Percentiles rank a stretch among this genome's conserved stretches.
phyloP scores from a whole-genome alignment of 2,329 filamentous ascomycete species.

The Plenodomus biglobosus region DNA sequence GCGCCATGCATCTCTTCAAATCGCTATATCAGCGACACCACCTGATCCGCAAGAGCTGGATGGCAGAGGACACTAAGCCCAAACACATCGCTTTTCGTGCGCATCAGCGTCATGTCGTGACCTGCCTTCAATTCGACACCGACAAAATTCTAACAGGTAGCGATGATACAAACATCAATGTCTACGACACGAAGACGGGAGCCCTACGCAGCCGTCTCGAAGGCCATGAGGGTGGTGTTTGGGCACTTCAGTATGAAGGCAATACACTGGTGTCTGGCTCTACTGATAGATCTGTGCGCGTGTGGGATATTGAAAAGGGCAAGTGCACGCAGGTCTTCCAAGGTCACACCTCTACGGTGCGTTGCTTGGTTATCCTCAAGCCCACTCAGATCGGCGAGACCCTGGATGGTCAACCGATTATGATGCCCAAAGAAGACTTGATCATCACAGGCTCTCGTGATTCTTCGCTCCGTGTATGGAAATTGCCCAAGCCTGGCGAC shows the following conservation, averaged over 20 bases:
- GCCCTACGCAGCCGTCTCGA: constrained; percentile 79
- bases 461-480: constrained; percentile 92
- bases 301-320: constrained; percentile 96
- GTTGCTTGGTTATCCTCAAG: constrained; percentile 92
- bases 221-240: constrained; percentile 95
- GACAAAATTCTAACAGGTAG: constrained; percentile 98
- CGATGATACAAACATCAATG: constrained; percentile 95
- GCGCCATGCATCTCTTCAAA: constrained; percentile 90
- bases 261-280: constrained; percentile 95
- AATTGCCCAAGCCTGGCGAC: constrained; percentile 78
- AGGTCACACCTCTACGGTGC: constrained; percentile 94
- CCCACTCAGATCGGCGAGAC: constrained; percentile 75
- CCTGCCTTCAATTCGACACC: constrained; percentile 94
- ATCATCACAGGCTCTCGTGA: constrained; percentile 98
- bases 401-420: constrained; percentile 70
- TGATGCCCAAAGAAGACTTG: constrained; percentile 91
- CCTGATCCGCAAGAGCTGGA: constrained; percentile 91
- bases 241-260: constrained; percentile 94
- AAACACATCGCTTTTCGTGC: constrained; percentile 95
- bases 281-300: constrained; percentile 95
- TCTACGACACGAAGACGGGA: constrained; percentile 96
- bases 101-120: constrained; percentile 94
- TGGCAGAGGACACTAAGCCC: constrained; percentile 76
- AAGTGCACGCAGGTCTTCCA: constrained; percentile 95
- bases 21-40: constrained; percentile 92